A percentile compares a stretch with the other conserved stretches of the same genome.
These are phyloP conservation scores for Aspergillus neotritici DNA, from an alignment of 2,329 filamentous ascomycete genomes.

Conservation along the genomic window DNA sequence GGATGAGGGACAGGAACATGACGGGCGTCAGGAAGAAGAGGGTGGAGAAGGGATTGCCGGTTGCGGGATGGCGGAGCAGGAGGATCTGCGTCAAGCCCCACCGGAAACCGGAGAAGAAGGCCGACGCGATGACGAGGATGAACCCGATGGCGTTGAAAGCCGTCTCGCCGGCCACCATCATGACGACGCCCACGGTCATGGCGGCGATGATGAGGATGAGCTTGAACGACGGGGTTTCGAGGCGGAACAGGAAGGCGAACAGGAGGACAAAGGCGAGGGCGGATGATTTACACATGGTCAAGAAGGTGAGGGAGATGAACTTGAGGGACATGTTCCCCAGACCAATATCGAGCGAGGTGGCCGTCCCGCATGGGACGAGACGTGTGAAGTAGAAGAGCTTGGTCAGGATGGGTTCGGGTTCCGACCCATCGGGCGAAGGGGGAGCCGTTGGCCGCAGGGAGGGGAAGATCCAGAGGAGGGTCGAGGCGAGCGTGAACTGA, in stretches of 20 bases:
- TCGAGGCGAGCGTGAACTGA: slow-evolving; percentile 73
- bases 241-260: slow-evolving; percentile 89
- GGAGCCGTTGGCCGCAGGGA: slow-evolving; percentile 64
- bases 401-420: slow-evolving; percentile 64
- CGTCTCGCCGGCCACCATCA: slow-evolving; percentile 97
- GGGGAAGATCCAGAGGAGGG: slow-evolving; percentile 77
- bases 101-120: slow-evolving; percentile 92
- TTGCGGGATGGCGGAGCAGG: slow-evolving; percentile 86
- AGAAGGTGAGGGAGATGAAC: slow-evolving; percentile 95
- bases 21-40: slow-evolving; percentile 97
- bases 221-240: slow-evolving; percentile 80
- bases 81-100: slow-evolving; percentile 99
- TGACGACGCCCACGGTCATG: slow-evolving; percentile 89
- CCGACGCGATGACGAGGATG: slow-evolving; percentile 82
- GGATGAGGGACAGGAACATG: slow-evolving; percentile 81
- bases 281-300: slow-evolving; percentile 99
- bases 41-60: slow-evolving; percentile 90
- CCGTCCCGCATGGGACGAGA: slow-evolving; percentile 83
- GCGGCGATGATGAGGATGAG: slow-evolving; percentile 80
- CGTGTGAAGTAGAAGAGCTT: slow-evolving; percentile 86
- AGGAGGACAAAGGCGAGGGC: slow-evolving; percentile 89
- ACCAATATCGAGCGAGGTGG: slow-evolving; percentile 92
- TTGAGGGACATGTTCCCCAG: slow-evolving; percentile 92
- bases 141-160: slow-evolving; percentile 85
- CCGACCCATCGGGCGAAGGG: slow-evolving; percentile 31